These are phyloP conservation scores for Sherardia arvensis DNA, from an alignment of 257 asterid genomes.

Conservation along the genomic window DNA sequence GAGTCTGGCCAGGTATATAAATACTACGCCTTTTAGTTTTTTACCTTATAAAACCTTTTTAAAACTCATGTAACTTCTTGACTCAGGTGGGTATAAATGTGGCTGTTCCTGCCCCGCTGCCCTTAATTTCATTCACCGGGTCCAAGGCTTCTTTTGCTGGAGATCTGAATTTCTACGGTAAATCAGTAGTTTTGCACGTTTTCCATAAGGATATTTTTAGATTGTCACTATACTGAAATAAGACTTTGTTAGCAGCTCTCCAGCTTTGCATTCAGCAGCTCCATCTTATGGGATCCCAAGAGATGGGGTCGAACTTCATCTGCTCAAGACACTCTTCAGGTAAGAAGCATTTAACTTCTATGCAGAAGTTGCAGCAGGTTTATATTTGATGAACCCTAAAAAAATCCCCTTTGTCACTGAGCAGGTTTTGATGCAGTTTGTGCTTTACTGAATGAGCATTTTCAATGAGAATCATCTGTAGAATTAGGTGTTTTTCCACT, in stretches of 20 bases:
- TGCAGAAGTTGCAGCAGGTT: no score
- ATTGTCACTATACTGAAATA: not conserved
- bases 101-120: conserved; percentile 72
- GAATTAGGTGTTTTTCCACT: conserved; percentile 23
- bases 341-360: conserved; percentile 2
- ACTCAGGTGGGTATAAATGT: conserved; percentile 63
- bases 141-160: conserved; percentile 64
- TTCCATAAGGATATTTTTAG: not conserved
- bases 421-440: not conserved
- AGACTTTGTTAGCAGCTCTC: no score
- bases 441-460: not conserved
- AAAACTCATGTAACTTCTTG: conserved; percentile 10
- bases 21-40: conserved; percentile 1
- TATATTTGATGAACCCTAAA: not conserved
- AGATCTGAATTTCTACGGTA: conserved; percentile 67
- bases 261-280: conserved; percentile 81
- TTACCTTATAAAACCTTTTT: not conserved
- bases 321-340: conserved; percentile 73
- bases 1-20: conserved; percentile 59
- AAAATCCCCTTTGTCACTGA: not conserved
- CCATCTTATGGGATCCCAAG: conserved; percentile 94
- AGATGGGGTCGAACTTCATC: conserved; percentile 92
- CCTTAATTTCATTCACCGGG: conserved; percentile 54
- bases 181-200: not conserved
- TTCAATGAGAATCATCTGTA: conserved; percentile 16